Evolutionary conservation across 2,329 filamentous ascomycete genomes (phyloP), one percentile per base, ranked within the genome.

Genomic region (Colletotrichum kahawae): DNA sequence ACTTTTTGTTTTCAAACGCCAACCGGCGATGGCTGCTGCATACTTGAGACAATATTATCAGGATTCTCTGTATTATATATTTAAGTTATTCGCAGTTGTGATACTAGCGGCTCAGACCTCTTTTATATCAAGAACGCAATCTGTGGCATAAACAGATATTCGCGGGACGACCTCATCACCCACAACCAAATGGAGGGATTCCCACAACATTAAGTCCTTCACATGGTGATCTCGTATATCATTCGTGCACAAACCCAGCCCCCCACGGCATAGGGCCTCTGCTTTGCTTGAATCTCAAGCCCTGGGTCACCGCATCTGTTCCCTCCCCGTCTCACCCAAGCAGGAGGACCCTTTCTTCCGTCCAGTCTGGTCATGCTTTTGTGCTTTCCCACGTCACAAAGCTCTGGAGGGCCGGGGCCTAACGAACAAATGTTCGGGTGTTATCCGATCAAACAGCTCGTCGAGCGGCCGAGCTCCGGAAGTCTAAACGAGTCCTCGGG

Each of bases 191-290:
- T 31, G 8, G 29, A 31, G 9, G 29, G 29, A 2, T 9, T 31
- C 29, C 4, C 18, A 38, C 0, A n/a, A 0, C 10, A 21, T 48
- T 10, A 48, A 48, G 10, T 0, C n/a, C 43, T n/a, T 21, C 43
- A 12, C 1, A 21, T 1, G 1, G 12, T 1, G 12, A 13, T 2
- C n/a, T 0, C n/a, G 12, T 13, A 51, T 0, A 51, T 21, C 1
- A 51, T 1, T 1, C n/a, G 10, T 21, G 31, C 31, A 33, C 31
- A 13, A 0, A 10, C 8, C 43, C 18, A 27, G 24, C 24, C 24
- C 24, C n/a, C 10, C 0, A 48, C 1, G n/a, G 0, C 43, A 13
- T 13, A 0, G 6, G 1, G 10, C 0, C 10, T 48, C 43, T 48
- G n/a, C 43, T 48, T 1, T 48, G 43, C n/a, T 51, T 21, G n/a